These are phyloP conservation scores for Aphanomyces stellatus DNA, from an alignment of 352 stramenopile species.

Conservation along the genomic window DNA sequence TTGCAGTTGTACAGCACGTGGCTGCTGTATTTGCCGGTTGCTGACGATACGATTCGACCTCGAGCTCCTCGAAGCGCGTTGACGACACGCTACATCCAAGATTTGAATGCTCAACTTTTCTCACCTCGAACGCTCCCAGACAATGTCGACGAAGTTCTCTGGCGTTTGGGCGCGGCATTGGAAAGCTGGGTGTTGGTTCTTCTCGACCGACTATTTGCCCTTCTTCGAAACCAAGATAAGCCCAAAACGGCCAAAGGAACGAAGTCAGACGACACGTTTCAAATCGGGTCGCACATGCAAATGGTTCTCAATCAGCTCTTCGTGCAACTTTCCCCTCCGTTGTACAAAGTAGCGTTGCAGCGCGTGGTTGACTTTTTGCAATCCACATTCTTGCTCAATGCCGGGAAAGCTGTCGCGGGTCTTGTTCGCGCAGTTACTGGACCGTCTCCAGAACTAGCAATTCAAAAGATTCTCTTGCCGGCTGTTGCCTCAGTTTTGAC, in stretches of 20 bases:
- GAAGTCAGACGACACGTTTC: conserved; percentile 7
- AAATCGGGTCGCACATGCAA: conserved; percentile 13
- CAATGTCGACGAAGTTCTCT: conserved; percentile 42
- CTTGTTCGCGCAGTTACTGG: conserved; percentile 30
- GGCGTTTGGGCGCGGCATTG: conserved; percentile 45
- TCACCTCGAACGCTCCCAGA: conserved; percentile 26
- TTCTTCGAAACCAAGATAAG: conserved; percentile 29
- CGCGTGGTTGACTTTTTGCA: conserved; percentile 41
- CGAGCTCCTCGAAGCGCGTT: conserved; percentile 23
- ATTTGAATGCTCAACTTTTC: conserved; percentile 41
- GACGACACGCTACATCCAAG: conserved; percentile 30
- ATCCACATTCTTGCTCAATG: conserved; percentile 30
- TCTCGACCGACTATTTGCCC: conserved; percentile 53
- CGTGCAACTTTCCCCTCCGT: conserved; percentile 45
- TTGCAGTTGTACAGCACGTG: conserved; percentile 58
- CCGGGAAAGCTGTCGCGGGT: conserved; percentile 45
- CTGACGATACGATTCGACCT: conserved; percentile 50
- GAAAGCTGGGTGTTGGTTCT: conserved; percentile 60
- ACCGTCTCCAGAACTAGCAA: background rate
- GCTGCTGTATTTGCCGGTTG: conserved; percentile 56
- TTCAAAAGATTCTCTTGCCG: conserved; percentile 8
- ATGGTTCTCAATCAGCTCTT: conserved; percentile 36
- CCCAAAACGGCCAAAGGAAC: background rate
- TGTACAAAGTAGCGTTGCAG: conserved; percentile 46
- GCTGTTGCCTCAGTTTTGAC: background rate